Evolutionary conservation across 2,329 filamentous ascomycete genomes (phyloP).

Genomic region (Helicocarpus griseus): DNA sequence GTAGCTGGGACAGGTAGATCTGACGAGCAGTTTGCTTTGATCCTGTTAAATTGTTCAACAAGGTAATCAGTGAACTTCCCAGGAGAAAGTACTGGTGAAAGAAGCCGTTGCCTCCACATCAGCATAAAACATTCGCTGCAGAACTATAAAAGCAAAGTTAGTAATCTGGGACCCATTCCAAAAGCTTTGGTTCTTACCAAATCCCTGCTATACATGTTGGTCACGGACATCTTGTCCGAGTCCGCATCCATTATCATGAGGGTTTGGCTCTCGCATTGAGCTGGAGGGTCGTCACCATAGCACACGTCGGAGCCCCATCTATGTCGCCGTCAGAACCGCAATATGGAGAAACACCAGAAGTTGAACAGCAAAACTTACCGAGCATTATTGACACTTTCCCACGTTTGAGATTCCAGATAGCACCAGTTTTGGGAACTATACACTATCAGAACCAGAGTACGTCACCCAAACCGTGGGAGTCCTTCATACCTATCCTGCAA

Average conservation of each 20-base stretch:
- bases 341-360: background rate
- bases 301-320: conserved; percentile 9
- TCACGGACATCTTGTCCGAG: conserved; percentile 8
- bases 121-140: conserved; percentile 15
- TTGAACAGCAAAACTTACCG: conserved; percentile 6
- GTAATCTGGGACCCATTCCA: background rate
- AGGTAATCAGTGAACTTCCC: conserved; percentile 12
- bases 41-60: conserved; percentile 11
- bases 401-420: conserved; percentile 13
- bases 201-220: conserved; percentile 11
- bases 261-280: conserved; percentile 6
- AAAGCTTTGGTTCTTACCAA: conserved; percentile 5
- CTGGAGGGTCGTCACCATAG: conserved; percentile 8
- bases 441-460: background rate
- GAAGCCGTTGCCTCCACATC: conserved; percentile 13
- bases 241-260: conserved; percentile 1
- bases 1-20: background rate
- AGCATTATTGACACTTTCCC: conserved; percentile 10
- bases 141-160: conserved; percentile 8
- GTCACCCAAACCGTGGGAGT: background rate
- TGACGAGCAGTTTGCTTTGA: conserved; percentile 10
- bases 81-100: conserved; percentile 10
- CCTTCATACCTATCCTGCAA: conserved; percentile 12
- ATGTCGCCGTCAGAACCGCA: background rate
- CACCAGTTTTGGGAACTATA: conserved; percentile 13